Conservation (phyloP, 2,329 filamentous ascomycete species). For the Cercospora nicotianae region DNA sequence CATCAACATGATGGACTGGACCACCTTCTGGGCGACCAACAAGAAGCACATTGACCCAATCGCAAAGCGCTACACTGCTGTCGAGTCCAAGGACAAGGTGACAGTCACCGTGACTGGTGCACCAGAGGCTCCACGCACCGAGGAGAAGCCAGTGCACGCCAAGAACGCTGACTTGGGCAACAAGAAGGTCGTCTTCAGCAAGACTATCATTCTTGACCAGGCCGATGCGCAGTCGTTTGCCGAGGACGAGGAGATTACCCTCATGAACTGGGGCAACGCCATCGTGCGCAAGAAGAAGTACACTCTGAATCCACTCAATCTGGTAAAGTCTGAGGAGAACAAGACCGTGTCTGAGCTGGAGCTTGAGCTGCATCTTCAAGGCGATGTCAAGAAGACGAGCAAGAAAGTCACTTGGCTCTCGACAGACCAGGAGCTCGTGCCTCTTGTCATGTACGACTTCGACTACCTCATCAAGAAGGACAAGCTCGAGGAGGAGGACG, state of each 20-base stretch:
- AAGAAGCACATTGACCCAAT: slow-evolving; percentile 55
- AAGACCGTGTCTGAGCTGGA: slow-evolving; percentile 66
- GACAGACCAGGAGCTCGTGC: slow-evolving; percentile 72
- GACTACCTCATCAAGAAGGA: slow-evolving; percentile 96
- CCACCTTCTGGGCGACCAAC: slow-evolving; percentile 58
- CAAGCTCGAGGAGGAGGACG: slow-evolving; percentile 84
- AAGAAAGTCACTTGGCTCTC: slow-evolving; percentile 98
- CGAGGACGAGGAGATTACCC: slow-evolving; percentile 84
- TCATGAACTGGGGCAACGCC: slow-evolving; percentile 96
- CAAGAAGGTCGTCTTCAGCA: slow-evolving; percentile 81
- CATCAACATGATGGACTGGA: slow-evolving; percentile 82
- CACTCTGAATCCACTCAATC: slow-evolving; percentile 50
- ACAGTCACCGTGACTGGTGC: slow-evolving; percentile 36
- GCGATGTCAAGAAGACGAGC: slow-evolving; percentile 90
- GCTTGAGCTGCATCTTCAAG: slow-evolving; percentile 84
- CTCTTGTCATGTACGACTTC: slow-evolving; percentile 87
- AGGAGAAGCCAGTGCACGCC: slow-evolving; percentile 81
- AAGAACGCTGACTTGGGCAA: slow-evolving; percentile 84
- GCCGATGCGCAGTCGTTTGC: slow-evolving; percentile 79
- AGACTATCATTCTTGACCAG: slow-evolving; percentile 78
- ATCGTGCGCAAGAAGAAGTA: slow-evolving; percentile 63
- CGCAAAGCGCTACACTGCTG: slow-evolving; percentile 52
- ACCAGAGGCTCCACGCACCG: slow-evolving; percentile 52
- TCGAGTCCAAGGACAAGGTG: slow-evolving; percentile 70
- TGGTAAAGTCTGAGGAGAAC: slow-evolving; percentile 53